Percentiles rank a stretch among this genome's conserved stretches.
Evolutionary conservation across 1,139 yeast genomes (phyloP).

Genomic region (Sugiyamaella sp.): DNA sequence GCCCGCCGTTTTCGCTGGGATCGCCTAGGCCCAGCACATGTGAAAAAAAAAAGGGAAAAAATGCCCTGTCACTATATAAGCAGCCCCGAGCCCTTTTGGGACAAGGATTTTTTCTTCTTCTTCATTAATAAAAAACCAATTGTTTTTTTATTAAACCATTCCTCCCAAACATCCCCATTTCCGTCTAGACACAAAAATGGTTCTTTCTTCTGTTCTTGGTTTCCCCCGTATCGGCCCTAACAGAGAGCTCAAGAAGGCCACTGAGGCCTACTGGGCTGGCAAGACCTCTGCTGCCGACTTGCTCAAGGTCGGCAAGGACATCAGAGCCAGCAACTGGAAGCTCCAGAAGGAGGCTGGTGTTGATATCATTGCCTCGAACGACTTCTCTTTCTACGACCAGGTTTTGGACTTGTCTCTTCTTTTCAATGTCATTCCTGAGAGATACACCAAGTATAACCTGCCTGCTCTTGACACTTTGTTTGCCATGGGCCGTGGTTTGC

Average conservation of each 20-base stretch:
- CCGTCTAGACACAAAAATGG: constrained; percentile 55
- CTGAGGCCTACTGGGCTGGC: constrained; percentile 99
- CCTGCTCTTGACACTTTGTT: constrained; percentile 89
- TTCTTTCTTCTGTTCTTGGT: constrained; percentile 95
- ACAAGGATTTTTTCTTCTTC: constrained; percentile 1
- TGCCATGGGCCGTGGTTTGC: constrained; percentile 99
- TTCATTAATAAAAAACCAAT: constrained; percentile 7
- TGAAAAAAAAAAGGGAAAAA: constrained; percentile 13
- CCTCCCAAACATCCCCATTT: constrained; percentile 1
- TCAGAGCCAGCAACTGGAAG: constrained; percentile 97
- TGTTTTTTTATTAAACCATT: constrained; percentile 13
- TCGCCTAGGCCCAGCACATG: constrained; percentile 1
- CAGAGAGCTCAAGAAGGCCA: constrained; percentile 98
- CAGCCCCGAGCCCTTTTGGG: background rate
- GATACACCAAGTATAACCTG: constrained; percentile 91
- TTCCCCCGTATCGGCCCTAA: constrained; percentile 98
- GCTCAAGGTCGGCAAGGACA: constrained; percentile 88
- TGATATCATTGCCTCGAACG: constrained; percentile 95
- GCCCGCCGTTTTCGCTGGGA: constrained; percentile 16
- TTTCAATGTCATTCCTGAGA: constrained; percentile 94
- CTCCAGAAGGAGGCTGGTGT: constrained; percentile 97
- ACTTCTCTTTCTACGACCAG: constrained; percentile 97
- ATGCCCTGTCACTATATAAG: constrained; percentile 10
- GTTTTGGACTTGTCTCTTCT: constrained; percentile 89
- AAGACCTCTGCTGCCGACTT: constrained; percentile 86